Evolutionary conservation across 306 rosid species (phyloP).

Genomic region (Vigna radiata): DNA sequence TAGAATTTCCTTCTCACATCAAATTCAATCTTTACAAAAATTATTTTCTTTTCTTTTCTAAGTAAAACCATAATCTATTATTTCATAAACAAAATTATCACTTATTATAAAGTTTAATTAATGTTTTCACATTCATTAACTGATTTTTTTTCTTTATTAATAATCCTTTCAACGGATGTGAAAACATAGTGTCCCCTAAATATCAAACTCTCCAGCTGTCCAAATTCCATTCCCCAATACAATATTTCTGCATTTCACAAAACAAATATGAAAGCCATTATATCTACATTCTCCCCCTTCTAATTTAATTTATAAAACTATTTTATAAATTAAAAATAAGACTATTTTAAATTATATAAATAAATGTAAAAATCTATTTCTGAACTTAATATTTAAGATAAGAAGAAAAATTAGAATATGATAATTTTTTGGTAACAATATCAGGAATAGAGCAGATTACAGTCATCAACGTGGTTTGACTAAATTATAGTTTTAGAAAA

Average conservation of each 20-base stretch:
- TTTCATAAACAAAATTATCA: too few relatives aligned
- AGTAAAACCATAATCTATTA: too few relatives aligned
- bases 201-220: conserved; percentile 73
- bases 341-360: too few relatives aligned
- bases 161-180: conserved; percentile 41
- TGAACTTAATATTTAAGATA: too few relatives aligned
- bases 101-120: too few relatives aligned
- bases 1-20: neutral
- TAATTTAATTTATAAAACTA: too few relatives aligned
- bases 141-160: too few relatives aligned
- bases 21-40: too few relatives aligned
- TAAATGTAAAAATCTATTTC: too few relatives aligned
- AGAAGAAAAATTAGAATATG: neutral
- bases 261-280: neutral
- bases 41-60: too few relatives aligned
- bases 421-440: conserved; percentile 52
- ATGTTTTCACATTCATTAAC: too few relatives aligned
- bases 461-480: conserved; percentile 67
- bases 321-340: too few relatives aligned
- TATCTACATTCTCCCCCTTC: conserved; percentile 22
- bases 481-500: neutral
- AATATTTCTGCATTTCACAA: neutral
- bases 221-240: conserved; percentile 13
- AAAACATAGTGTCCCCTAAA: conserved; percentile 56
- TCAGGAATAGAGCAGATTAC: conserved; percentile 43